These are phyloP conservation scores for Capsicum baccatum DNA, from an alignment of 257 asterid genomes.

Conservation along the genomic window DNA sequence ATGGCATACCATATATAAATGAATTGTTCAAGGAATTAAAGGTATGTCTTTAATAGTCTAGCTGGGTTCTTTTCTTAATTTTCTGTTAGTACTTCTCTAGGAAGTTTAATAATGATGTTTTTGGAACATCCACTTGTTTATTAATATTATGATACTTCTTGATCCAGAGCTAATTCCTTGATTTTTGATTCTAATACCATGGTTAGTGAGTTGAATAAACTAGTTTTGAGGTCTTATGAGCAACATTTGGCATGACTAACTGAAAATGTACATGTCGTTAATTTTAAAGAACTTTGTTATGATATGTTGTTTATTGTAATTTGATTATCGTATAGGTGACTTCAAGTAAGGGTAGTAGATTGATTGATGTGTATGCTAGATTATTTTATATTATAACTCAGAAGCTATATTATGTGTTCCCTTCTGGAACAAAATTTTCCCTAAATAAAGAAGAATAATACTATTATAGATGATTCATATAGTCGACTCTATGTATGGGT, in stretches of 20 bases:
- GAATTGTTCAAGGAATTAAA: constrained; percentile 51
- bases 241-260: constrained; percentile 49
- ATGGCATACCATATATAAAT: constrained; percentile 58
- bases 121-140: constrained; percentile 13
- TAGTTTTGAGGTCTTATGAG: constrained; percentile 43
- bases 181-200: constrained; percentile 44
- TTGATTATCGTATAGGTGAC: no score
- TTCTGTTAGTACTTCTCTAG: background rate
- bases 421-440: background rate
- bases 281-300: no score
- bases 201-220: constrained; percentile 47
- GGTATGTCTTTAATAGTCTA: constrained; percentile 34
- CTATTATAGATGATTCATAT: background rate
- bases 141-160: constrained; percentile 39
- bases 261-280: constrained; percentile 47
- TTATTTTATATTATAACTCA: no score
- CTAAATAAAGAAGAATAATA: background rate
- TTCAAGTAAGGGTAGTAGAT: no score
- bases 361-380: no score
- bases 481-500: background rate
- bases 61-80: background rate
- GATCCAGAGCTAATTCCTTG: constrained; percentile 48
- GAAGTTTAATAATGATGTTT: background rate
- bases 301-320: no score
- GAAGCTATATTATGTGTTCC: no score